Conservation (phyloP, 768 basidiomycete species). For the Serendipita sp. region DNA sequence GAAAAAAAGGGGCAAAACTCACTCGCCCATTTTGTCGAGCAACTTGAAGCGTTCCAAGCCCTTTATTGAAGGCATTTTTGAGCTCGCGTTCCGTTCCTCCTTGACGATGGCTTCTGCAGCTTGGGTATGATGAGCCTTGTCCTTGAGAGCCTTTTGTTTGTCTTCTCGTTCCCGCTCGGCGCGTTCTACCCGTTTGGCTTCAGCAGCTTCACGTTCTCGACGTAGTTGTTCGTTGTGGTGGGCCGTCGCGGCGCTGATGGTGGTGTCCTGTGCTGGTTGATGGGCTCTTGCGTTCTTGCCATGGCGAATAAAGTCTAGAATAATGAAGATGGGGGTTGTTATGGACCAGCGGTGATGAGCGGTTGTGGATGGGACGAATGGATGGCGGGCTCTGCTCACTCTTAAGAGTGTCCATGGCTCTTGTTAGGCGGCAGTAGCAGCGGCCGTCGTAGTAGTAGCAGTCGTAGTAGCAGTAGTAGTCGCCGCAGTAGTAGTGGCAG, state of each 20-base stretch:
- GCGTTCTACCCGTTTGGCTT: conserved; percentile 18
- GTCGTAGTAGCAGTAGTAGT: too few species aligned
- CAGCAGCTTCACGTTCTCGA: conserved; percentile 20
- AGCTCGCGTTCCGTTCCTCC: conserved; percentile 57
- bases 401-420: conserved; percentile 76
- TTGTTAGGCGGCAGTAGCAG: background rate
- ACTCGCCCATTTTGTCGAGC: conserved; percentile 88
- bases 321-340: too few species aligned
- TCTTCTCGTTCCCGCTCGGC: conserved; percentile 9
- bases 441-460: too few species aligned
- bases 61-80: conserved; percentile 70
- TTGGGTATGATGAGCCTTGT: conserved; percentile 17
- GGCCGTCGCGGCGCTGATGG: conserved; percentile 16
- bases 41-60: conserved; percentile 71
- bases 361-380: conserved; percentile 8
- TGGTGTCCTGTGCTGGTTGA: conserved; percentile 9
- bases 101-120: conserved; percentile 53
- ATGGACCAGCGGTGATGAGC: conserved; percentile 12
- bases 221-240: conserved; percentile 20
- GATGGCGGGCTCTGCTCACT: too few species aligned
- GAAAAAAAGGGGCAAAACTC: conserved; percentile 22
- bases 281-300: conserved; percentile 32
- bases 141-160: conserved; percentile 9
- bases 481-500: too few species aligned
- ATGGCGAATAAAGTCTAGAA: conserved; percentile 37